Evolutionary conservation across 2,329 filamentous ascomycete species (phyloP).

Genomic region (Neonectria sp.): DNA sequence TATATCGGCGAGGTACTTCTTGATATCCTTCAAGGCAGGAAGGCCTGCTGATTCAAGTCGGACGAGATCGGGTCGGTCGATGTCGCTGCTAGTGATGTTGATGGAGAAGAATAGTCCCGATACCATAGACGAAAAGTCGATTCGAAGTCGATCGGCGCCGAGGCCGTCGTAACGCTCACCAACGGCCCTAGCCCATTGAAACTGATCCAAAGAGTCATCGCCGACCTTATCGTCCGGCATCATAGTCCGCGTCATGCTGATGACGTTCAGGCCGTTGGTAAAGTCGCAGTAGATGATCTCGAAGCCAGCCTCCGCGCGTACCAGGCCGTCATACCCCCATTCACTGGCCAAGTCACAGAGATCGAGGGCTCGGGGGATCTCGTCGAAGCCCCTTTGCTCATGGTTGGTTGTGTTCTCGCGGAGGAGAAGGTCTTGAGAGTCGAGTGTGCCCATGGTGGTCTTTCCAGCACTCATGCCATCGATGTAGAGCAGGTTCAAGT

Average conservation of each 20-base stretch:
- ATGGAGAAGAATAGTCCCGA: constrained; percentile 66
- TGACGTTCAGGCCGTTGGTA: constrained; percentile 55
- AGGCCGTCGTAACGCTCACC: constrained; percentile 63
- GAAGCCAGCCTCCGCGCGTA: constrained; percentile 80
- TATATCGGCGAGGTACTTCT: constrained; percentile 61
- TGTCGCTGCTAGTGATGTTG: constrained; percentile 62
- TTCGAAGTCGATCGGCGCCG: constrained; percentile 55
- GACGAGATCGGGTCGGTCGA: constrained; percentile 51
- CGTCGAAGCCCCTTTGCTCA: constrained; percentile 52
- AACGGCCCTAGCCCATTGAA: constrained; percentile 59
- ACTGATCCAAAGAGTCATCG: constrained; percentile 48
- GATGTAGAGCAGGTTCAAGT: constrained; percentile 75
- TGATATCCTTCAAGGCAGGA: constrained; percentile 54
- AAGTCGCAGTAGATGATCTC: constrained; percentile 81
- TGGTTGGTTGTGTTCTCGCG: constrained; percentile 54
- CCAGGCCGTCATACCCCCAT: constrained; percentile 75
- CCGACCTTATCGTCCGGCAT: constrained; percentile 37
- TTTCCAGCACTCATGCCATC: constrained; percentile 81
- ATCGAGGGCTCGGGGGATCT: constrained; percentile 66
- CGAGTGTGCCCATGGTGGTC: constrained; percentile 74
- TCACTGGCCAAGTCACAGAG: constrained; percentile 69
- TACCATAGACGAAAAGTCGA: constrained; percentile 68
- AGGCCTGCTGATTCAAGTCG: constrained; percentile 49
- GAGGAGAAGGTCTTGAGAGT: constrained; percentile 76
- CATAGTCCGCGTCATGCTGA: constrained; percentile 51